A percentile compares a stretch with the other conserved stretches of the same genome.
phyloP scores from a whole-genome alignment of 306 rosid species.

The Quercus berberidifolia region DNA sequence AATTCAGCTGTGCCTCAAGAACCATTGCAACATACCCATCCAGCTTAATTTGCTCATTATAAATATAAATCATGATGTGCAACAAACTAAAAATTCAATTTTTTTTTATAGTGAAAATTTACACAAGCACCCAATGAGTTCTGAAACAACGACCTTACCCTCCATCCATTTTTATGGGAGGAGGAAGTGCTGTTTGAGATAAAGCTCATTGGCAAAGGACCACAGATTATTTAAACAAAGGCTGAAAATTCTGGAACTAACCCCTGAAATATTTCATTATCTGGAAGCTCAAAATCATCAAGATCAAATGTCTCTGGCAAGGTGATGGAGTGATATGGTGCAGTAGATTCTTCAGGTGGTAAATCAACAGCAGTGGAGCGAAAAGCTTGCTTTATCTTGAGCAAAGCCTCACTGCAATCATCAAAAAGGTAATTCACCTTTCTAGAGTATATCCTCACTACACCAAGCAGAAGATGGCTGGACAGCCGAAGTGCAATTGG shows the following conservation, averaged over 20 bases:
- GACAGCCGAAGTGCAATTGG: slow-evolving; percentile 98
- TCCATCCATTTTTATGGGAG: too few relatives aligned
- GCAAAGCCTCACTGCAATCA: slow-evolving; percentile 99
- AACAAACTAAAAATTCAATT: not conserved
- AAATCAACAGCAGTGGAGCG: slow-evolving; percentile 97
- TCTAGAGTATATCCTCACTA: slow-evolving; percentile 98
- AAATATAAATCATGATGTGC: not conserved
- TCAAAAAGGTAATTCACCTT: slow-evolving; percentile 99
- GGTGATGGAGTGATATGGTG: slow-evolving; percentile 98
- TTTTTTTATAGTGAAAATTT: too few relatives aligned
- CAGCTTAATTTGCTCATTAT: not conserved
- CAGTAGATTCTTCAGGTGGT: slow-evolving; percentile 99
- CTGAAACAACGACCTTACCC: too few relatives aligned
- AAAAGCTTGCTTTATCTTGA: slow-evolving; percentile 98
- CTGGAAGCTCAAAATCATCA: slow-evolving; percentile 99
- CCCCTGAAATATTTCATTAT: slow-evolving; percentile 90
- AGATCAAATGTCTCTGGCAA: slow-evolving; percentile 99
- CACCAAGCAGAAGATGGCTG: slow-evolving; percentile 99
- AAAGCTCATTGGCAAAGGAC: too few relatives aligned
- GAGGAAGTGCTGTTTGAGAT: too few relatives aligned
- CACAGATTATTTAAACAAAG: slow-evolving; percentile 10
- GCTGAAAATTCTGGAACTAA: slow-evolving; percentile 41
- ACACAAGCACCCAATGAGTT: too few relatives aligned
- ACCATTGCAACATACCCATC: not conserved
- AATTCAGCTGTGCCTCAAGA: not conserved